Base-by-base conservation (phyloP, 2,329 filamentous ascomycete genomes). In the Cercospora beticola region DNA sequence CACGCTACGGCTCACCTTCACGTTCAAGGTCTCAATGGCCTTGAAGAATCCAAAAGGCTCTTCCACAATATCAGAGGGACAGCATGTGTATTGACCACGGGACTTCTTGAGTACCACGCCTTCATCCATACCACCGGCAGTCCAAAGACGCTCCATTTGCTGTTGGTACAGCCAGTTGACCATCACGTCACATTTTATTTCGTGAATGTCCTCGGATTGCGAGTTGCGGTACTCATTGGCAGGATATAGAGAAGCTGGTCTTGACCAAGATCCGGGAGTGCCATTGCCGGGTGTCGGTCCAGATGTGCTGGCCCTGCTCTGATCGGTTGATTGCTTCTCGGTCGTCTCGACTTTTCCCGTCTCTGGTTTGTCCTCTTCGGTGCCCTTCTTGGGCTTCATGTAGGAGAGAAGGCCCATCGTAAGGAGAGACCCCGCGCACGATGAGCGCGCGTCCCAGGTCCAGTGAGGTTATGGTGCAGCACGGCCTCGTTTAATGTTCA, bases 111-210 rank as follows among this genome's bases (percentile, higher is more conserved):
- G 75, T 2, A 88, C 79, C 1, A 87, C 84, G 71, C 86, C 86
- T 76, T 88, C 86, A 12, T 84, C 83, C 10, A 80, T 74, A 23
- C 76, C 78, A 63, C 82, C 82, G 26, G 78, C 78, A 3, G 81
- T 83, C 86, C 86, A 87, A 33, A 85, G 76, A 65, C 79, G 81
- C 74, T 89, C 86, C 70, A 87, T 81, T 70, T 89, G 87, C 74
- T 88, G 85, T 68, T 88, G 85, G 75, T 88, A 86, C 2, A 90
- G 82, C 83, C 85, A 89, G 72, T 86, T 88, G 73, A 87, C 87
- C 82, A 89, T 87, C 71, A 90, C 84, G 75, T 89, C 86, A 71
- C 82, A 83, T 75, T 86, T 88, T 74, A 88, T 83, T 68, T 87
- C 84, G 59, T 81, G 76, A 59, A 87, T 78, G 52, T 81, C 82